Base-by-base conservation (phyloP, 768 basidiomycete genomes). In the Phylloporus sp. region DNA sequence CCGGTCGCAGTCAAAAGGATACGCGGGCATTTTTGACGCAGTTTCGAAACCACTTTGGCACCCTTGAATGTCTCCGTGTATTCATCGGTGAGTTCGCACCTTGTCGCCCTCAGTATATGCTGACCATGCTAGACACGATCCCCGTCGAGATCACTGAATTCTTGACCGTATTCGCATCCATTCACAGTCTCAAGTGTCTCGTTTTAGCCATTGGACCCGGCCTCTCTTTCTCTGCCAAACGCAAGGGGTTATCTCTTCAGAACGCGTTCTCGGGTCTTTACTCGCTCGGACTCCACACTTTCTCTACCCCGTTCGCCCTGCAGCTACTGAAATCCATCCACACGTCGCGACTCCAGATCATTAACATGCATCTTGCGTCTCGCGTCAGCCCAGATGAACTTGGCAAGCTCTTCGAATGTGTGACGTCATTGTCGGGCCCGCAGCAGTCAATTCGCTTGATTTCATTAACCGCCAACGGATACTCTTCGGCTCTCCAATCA, bases 61-160 rank as follows among this genome's bases (percentile, higher is more conserved):
- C 33, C 18, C 47, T 59, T 20, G 36, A 51, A n/a, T 44, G 29
- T 15, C 50, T 60, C 17, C 48, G 54, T 3, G 27, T 57, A 14
- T 53, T 60, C 34, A 58, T 49, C 37, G 45, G 54, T 60, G 37
- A 45, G 54, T 15, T 24, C 38, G 15, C 17, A 18, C 27, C 18
- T 13, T 10, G 26, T 7, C 13, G 15, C 18, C 22, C 4, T 18
- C 15, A 6, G 22, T 6, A 27, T 26, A 28, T 24, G 31, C 31
- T 44, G 21, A 49, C 18, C 20, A 32, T 38, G 5, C 18, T 35
- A 53, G 47, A 57, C 46, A 23, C 7, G 11, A 52, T 55, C 18
- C 45, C 57, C 6, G 5, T 53, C 1, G 58, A 56, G 6, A 53
- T 60, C 32, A 26, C 36, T 23, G 50, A 60, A 0, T 56, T 59